These are phyloP conservation scores for Nissolia schottii DNA, from an alignment of 306 rosid species.

Conservation along the genomic window DNA sequence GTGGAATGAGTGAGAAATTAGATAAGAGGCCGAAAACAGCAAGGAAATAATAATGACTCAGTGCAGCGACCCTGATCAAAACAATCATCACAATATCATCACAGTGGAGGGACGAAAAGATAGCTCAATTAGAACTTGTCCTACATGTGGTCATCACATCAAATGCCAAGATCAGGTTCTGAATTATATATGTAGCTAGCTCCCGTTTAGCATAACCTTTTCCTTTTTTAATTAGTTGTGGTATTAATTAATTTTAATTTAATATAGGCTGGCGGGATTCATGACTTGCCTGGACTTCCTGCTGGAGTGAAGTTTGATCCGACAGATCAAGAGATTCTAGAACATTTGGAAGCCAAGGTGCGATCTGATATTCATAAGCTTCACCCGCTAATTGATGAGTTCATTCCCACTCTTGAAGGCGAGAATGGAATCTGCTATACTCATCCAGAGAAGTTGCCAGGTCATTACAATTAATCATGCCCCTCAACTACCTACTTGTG, in stretches of 20 bases:
- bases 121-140: constrained; percentile 49
- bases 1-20: constrained; percentile 39
- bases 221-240: neutral
- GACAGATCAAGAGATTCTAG: constrained; percentile 68
- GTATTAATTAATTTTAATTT: neutral
- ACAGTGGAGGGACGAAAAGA: constrained; percentile 37
- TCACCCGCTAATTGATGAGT: constrained; percentile 71
- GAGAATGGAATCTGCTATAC: constrained; percentile 79
- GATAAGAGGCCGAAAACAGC: constrained; percentile 20
- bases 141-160: constrained; percentile 70
- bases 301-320: constrained; percentile 89
- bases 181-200: neutral
- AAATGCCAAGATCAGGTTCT: constrained; percentile 64
- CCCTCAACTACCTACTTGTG: neutral
- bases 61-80: constrained; percentile 37
- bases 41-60: constrained; percentile 53
- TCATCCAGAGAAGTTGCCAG: constrained; percentile 76
- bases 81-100: constrained; percentile 31
- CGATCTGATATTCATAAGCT: constrained; percentile 53
- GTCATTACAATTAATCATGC: constrained; percentile 8
- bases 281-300: constrained; percentile 68
- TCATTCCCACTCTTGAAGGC: constrained; percentile 68
- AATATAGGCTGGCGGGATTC: constrained; percentile 40
- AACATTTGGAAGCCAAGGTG: constrained; percentile 71
- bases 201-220: neutral